A percentile compares a stretch with the other conserved stretches of the same genome.
Conservation (phyloP, 108 stramenopile genomes). For the Nitzschia putrida region DNA sequence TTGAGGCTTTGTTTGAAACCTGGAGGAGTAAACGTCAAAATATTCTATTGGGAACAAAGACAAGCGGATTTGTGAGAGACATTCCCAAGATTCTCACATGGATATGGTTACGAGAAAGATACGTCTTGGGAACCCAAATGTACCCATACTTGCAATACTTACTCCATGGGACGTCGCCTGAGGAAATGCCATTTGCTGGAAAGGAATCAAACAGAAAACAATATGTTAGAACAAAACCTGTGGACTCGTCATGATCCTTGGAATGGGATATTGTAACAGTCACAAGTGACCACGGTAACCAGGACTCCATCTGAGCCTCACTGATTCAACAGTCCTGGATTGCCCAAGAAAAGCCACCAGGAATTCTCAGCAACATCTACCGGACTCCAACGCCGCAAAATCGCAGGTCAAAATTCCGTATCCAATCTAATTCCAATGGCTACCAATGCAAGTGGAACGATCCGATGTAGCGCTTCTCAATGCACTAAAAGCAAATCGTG, state of each 20-base stretch:
- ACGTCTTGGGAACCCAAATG: neutral
- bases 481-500: too few species aligned
- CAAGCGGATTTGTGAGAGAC: neutral
- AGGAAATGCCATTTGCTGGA: conserved; percentile 62
- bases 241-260: too few species aligned
- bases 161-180: conserved; percentile 62
- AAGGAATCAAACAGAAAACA: conserved; percentile 2
- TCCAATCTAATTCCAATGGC: too few species aligned
- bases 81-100: neutral
- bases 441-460: too few species aligned
- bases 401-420: too few species aligned
- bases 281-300: conserved; percentile 1
- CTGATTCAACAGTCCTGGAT: too few species aligned
- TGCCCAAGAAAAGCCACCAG: too few species aligned
- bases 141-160: conserved; percentile 18
- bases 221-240: neutral
- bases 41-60: conserved; percentile 30
- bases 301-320: too few species aligned
- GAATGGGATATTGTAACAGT: neutral
- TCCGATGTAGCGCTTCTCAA: too few species aligned
- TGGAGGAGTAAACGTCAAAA: conserved; percentile 65
- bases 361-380: too few species aligned
- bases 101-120: neutral
- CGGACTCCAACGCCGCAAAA: too few species aligned
- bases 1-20: conserved; percentile 76